phyloP scores from a whole-genome alignment of 805 yeast genomes.

The Saccharomycopsis javanensis region DNA sequence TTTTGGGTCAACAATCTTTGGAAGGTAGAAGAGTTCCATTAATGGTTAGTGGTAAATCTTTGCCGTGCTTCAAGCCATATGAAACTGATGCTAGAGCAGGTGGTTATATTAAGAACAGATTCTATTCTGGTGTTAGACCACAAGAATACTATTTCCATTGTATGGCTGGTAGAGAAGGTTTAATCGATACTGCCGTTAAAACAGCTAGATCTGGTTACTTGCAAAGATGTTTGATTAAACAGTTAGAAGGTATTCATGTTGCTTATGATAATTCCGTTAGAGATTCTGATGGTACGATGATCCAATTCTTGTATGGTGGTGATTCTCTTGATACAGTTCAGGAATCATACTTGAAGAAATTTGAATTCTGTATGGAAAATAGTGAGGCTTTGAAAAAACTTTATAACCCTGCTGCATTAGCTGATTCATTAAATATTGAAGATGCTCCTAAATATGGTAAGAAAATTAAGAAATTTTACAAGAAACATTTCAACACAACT shows the following conservation, averaged over 20 bases:
- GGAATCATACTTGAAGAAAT: conserved; percentile 89
- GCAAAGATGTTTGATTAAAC: conserved; percentile 97
- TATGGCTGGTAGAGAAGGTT: conserved; percentile 99
- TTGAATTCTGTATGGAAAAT: conserved; percentile 86
- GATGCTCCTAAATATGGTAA: conserved; percentile 72
- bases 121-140: conserved; percentile 95
- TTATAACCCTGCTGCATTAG: conserved; percentile 71
- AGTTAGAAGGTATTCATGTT: conserved; percentile 92
- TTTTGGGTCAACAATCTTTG: conserved; percentile 96
- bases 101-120: conserved; percentile 94
- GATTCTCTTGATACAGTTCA: conserved; percentile 91
- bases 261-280: conserved; percentile 92
- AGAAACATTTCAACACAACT: conserved; percentile 22
- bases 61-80: conserved; percentile 92
- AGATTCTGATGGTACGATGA: conserved; percentile 87
- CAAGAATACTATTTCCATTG: conserved; percentile 99
- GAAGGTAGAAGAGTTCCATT: conserved; percentile 99
- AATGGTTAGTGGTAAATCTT: conserved; percentile 95
- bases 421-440: conserved; percentile 72
- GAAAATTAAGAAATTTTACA: conserved; percentile 64
- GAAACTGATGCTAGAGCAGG: conserved; percentile 98
- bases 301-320: conserved; percentile 96
- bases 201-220: conserved; percentile 97
- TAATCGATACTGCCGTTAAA: conserved; percentile 98
- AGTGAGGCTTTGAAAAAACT: conserved; percentile 77